Base-by-base conservation (phyloP, 164 flowering plant species). In the Umbilicus rupestris region DNA sequence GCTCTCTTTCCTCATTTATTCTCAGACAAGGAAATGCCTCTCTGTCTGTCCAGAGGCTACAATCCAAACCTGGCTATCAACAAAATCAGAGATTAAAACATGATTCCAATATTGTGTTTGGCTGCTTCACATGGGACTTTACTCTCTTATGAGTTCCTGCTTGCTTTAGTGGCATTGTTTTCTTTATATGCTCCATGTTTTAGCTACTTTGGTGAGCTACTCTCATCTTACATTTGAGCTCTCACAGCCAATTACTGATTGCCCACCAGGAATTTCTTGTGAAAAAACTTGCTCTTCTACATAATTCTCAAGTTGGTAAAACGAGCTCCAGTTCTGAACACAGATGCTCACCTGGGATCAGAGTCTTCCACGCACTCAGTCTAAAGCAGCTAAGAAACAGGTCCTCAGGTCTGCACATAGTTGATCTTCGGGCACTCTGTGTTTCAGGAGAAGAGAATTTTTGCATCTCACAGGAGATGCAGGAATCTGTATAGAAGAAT, bases 11-110 rank as follows among this genome's bases (percentile, higher is more conserved):
- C 10, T 55, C 60, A 55, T 55, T 55, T 16, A 55, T 28, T 55
- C 29, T 16, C 60, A 55, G 60, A 55, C 60, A 55, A 55, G 33
- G 60, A n/a, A 14, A 55, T 28, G 35, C 60, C 8, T 12, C 60
- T 10, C 60, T 55, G 60, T 55, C 60, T 55, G 60, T 55, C 60
- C 33, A 55, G 60, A 55, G 3, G 60, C 60, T 55, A 55, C 60
- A 55, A 28, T 55, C 60, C 60, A 55, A 55, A 33, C 33, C 19
- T 55, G 31, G 33, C 57, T 55, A 26, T 55, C 60, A 14, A 55
- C 60, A 55, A 55, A 55, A 55, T 26, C 33, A 55, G 19, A 55
- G 33, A 55, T 55, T 55, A 26, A 55, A 28, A 55, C 33, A 28
- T 5, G 60, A 16, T 12, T 28, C 33, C 33, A 26, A 55, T 55